Base-by-base conservation (phyloP, 805 yeast genomes). In the Candida cerambycidarum region DNA sequence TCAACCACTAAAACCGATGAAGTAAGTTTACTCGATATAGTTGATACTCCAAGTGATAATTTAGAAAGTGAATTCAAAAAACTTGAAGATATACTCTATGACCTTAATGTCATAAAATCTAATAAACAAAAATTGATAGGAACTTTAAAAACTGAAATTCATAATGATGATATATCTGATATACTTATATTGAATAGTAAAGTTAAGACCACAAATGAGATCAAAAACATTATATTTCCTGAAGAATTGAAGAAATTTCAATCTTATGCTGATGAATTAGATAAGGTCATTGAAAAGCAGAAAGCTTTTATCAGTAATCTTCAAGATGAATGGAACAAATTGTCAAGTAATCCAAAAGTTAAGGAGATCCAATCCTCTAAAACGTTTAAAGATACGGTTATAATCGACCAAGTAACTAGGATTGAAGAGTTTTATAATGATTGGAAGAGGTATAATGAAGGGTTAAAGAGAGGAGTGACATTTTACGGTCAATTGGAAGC, bases 91-190 rank as follows among this genome's bases (percentile, higher is more conserved):
- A 59, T 73, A 13, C 65, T 84, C 34, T 78, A 77, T 37, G 83
- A 82, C 43, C 70, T 92, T 54, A 78, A 78, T 44, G 70, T 77
- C 33, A 58, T 89, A 44, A 80, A 80, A 52, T 67, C 75, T 24
- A 93, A 86, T 58, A 79, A 95, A 35, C 59, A 67, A 5, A 70
- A 79, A 29, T 72, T 83, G 1, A 67, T 86, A 27, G 72, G 72
- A 1, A 87, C 82, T 38, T 70, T 92, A 54, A 89, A 89, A 56
- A 73, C 69, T 5, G 76, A 77, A 37, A 81, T 86, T 25, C 93
- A 83, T 54, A 71, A 75, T 11, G 98, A 92, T 63, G 97, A 92
- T 57, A 88, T 89, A 38, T 83, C 96, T 0, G 82, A 83, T 41
- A 69, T 83, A 10, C 69, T 92, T 24, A 76, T 92, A 7, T 67